Evolutionary conservation across 331 rosid genomes (phyloP).

Genomic region (Dryas integrifolia): DNA sequence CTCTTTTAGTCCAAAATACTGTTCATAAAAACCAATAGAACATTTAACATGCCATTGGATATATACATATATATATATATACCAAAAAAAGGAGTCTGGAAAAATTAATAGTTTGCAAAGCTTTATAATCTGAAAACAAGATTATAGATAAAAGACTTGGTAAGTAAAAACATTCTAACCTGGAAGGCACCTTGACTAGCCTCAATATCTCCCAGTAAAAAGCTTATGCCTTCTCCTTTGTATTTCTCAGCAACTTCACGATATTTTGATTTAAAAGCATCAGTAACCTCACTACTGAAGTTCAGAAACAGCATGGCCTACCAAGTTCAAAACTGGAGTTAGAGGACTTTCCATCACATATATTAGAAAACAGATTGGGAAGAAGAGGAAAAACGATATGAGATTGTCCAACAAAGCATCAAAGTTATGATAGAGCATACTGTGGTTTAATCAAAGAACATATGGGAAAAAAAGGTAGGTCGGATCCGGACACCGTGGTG

Average conservation of each 20-base stretch:
- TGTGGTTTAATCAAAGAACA: not conserved
- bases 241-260: conserved; percentile 67
- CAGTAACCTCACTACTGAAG: conserved; percentile 53
- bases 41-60: not conserved
- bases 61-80: not conserved
- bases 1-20: conserved; percentile 81
- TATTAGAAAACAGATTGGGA: not conserved
- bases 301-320: conserved; percentile 88
- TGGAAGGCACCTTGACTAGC: conserved; percentile 78
- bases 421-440: conserved; percentile 1
- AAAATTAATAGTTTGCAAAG: not conserved
- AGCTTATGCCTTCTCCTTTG: conserved; percentile 55
- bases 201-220: conserved; percentile 75
- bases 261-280: conserved; percentile 55
- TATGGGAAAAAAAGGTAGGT: not conserved
- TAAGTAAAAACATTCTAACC: conserved; percentile 41
- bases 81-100: not conserved
- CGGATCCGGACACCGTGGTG: no score
- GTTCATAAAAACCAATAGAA: conserved; percentile 34
- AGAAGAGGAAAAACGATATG: not conserved
- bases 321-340: conserved; percentile 21
- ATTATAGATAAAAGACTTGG: not conserved
- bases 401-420: not conserved
- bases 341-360: not conserved
- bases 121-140: not conserved